phyloP scores from a whole-genome alignment of 192 early-diverging fungal species.

The Endogone sp. region DNA sequence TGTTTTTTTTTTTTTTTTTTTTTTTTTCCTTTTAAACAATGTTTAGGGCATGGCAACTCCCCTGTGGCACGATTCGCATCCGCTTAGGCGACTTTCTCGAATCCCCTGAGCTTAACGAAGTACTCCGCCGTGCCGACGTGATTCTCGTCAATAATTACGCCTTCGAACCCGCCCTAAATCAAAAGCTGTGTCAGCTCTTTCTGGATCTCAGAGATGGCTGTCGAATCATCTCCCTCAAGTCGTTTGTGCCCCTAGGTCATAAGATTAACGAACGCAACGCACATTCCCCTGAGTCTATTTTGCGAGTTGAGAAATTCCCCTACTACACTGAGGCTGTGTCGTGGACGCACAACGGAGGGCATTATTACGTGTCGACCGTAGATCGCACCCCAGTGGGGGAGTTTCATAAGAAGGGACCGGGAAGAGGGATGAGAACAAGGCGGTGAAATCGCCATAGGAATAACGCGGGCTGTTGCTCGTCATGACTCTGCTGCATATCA shows the following conservation, averaged over 20 bases:
- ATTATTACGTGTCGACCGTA: constrained; percentile 77
- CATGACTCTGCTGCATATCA: neutral
- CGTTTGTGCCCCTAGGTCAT: constrained; percentile 76
- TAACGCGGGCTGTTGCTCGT: neutral
- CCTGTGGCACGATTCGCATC: constrained; percentile 59
- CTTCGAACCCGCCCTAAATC: constrained; percentile 83
- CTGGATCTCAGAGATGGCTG: constrained; percentile 88
- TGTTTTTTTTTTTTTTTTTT: too few relatives aligned
- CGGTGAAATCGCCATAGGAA: neutral
- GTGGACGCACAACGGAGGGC: constrained; percentile 77
- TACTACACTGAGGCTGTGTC: constrained; percentile 73
- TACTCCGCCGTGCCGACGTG: constrained; percentile 82
- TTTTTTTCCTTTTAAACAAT: neutral
- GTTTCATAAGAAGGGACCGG: constrained; percentile 20
- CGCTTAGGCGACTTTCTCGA: constrained; percentile 87
- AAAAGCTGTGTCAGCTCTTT: constrained; percentile 76
- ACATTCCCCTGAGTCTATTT: constrained; percentile 66
- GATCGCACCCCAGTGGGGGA: constrained; percentile 55
- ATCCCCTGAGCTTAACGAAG: constrained; percentile 53
- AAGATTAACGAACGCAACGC: constrained; percentile 71
- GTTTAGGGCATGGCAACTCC: constrained; percentile 51
- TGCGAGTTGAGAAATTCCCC: constrained; percentile 57
- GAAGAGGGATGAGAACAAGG: neutral
- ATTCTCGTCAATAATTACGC: constrained; percentile 97
- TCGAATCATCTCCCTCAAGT: constrained; percentile 79